Percentiles rank a stretch among this genome's conserved stretches.
Conservation (phyloP, 108 stramenopile genomes). For the Nannochloropsis granulata region DNA sequence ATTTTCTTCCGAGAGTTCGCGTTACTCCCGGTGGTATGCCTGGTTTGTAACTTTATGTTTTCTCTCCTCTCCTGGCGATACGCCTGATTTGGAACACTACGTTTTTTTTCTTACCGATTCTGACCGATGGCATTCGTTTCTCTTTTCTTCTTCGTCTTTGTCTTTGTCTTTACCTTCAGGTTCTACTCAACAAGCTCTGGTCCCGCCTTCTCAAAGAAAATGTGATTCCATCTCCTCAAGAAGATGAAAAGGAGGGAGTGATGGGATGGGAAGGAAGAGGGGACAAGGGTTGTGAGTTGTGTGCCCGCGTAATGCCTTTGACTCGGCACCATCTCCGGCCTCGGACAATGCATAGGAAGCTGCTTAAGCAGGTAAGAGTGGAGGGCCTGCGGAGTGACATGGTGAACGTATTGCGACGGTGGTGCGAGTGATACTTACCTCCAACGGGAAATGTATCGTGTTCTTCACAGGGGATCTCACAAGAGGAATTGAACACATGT, state of each 20-base stretch:
- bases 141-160: not conserved
- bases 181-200: not conserved
- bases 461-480: not conserved
- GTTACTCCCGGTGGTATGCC: too few species aligned
- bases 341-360: not conserved
- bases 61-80: too few species aligned
- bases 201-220: not conserved
- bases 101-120: too few species aligned
- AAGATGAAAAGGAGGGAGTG: not conserved
- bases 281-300: not conserved
- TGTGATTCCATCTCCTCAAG: not conserved
- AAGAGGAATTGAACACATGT: not conserved
- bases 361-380: not conserved
- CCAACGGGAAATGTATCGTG: not conserved
- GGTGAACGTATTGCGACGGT: too few species aligned
- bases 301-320: not conserved
- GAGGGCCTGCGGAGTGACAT: not conserved
- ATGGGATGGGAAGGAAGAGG: not conserved
- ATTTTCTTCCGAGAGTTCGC: too few species aligned
- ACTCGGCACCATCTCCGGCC: not conserved
- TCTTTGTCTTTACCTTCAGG: not conserved
- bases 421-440: too few species aligned
- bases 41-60: too few species aligned
- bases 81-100: too few species aligned
- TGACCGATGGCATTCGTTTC: not conserved